Evolutionary conservation across 805 yeast species (phyloP), one percentile per base, ranked within the genome.

Genomic region (Candida methanosorbosa): DNA sequence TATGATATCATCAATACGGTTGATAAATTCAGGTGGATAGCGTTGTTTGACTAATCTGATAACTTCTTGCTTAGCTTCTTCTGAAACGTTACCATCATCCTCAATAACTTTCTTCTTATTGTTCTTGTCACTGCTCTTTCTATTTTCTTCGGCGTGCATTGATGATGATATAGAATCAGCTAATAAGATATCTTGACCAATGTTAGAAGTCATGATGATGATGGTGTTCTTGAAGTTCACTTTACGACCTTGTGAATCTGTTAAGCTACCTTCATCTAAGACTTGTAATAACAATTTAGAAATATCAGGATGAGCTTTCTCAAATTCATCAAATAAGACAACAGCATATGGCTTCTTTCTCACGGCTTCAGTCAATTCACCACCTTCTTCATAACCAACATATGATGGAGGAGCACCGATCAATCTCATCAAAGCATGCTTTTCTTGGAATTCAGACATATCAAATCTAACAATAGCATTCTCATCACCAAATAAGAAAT

Each of bases 341-440:
- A 90, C 95, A 1, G 97, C 72, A 47, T 90, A 90, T 8, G 98
- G 98, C 51, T 87, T 88, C 49, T 97, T 73, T 53, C 96, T 74
- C 9, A 92, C 94, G 5, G 95, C 95, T 58, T 92, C 97, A 1
- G 98, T 92, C 43, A 92, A 67, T 59, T 92, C 97, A 34, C 98
- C 98, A 54, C 87, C 83, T 48, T 83, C 92, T 52, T 90, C 98
- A 61, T 87, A 88, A 35, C 96, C 92, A 17, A 90, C 96, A 56
- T 90, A 90, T 7, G 97, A 97, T 21, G 98, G 98, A 5, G 98
- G 98, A 1, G 97, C 92, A 34, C 98, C 98, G 47, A 90, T 87
- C 42, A 90, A 70, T 42, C 97, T 74, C 30, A 95, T 81, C 6
- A 92, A 78, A 0, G 95, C 71, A 59, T 87, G 96, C 54, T 83